Evolutionary conservation across 2,329 filamentous ascomycete genomes (phyloP).

Genomic region (Hymenoscyphus fraxineus): DNA sequence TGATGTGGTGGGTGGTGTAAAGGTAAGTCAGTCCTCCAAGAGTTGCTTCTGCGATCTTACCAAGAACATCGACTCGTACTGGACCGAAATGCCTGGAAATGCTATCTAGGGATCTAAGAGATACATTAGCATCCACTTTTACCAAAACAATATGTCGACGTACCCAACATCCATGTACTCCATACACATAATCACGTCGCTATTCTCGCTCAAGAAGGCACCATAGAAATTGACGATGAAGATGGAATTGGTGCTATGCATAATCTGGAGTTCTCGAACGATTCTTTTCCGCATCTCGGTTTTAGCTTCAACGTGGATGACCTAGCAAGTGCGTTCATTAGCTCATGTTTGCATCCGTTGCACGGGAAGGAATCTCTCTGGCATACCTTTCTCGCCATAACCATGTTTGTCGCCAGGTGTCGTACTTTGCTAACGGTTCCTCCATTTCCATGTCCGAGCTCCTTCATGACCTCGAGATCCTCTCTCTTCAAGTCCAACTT

Average conservation of each 20-base stretch:
- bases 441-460: conserved; percentile 92
- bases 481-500: conserved; percentile 88
- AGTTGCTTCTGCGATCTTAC: conserved; percentile 95
- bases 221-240: conserved; percentile 98
- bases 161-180: conserved; percentile 99
- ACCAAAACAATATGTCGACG: conserved; percentile 34
- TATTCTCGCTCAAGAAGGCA: conserved; percentile 91
- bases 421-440: conserved; percentile 98
- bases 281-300: conserved; percentile 96
- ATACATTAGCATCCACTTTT: conserved; percentile 29
- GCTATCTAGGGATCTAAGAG: conserved; percentile 74
- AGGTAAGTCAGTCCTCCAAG: conserved; percentile 91
- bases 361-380: neutral
- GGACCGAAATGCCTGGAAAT: conserved; percentile 95
- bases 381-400: conserved; percentile 94
- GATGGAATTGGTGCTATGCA: conserved; percentile 95
- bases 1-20: conserved; percentile 93
- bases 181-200: conserved; percentile 99
- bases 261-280: conserved; percentile 93
- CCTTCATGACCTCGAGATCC: conserved; percentile 88
- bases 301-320: conserved; percentile 97
- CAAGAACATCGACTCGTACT: conserved; percentile 90
- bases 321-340: conserved; percentile 47
- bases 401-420: conserved; percentile 88
- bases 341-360: neutral